Evolutionary conservation across 768 basidiomycete genomes (phyloP).

Genomic region (Russula sp.): DNA sequence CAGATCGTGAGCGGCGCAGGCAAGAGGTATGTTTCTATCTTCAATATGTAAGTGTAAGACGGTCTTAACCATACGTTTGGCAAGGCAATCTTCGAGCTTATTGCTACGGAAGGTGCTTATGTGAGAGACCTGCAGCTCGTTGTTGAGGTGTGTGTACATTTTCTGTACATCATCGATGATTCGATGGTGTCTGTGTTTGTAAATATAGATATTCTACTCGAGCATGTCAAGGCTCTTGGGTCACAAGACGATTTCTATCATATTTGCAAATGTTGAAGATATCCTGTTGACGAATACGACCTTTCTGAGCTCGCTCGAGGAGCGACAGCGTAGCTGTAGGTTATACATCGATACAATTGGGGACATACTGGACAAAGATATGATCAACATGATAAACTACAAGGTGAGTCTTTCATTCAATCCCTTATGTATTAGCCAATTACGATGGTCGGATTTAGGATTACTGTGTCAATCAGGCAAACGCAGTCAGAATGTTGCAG

Average conservation of each 20-base stretch:
- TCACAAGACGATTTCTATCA: slow-evolving; percentile 69
- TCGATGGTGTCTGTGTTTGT: not conserved
- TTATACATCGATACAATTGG: slow-evolving; percentile 88
- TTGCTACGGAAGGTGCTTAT: slow-evolving; percentile 85
- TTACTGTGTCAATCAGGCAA: slow-evolving; percentile 88
- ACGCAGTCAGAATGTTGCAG: slow-evolving; percentile 72
- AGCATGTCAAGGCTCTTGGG: slow-evolving; percentile 70
- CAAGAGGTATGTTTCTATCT: slow-evolving; percentile 62
- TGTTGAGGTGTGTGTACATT: slow-evolving; percentile 61
- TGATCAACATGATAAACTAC: slow-evolving; percentile 77
- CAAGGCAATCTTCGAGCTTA: slow-evolving; percentile 91
- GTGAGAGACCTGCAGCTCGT: slow-evolving; percentile 89
- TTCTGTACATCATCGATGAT: not conserved
- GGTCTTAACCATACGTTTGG: not conserved
- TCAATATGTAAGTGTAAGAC: too few species aligned
- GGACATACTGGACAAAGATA: slow-evolving; percentile 73
- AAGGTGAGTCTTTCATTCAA: slow-evolving; percentile 48
- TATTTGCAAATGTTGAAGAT: slow-evolving; percentile 94
- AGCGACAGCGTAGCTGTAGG: slow-evolving; percentile 87
- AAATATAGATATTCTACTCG: slow-evolving; percentile 77
- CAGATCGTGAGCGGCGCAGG: slow-evolving; percentile 71
- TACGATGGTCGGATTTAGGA: slow-evolving; percentile 44
- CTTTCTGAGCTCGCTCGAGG: slow-evolving; percentile 85
- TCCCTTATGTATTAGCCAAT: not conserved
- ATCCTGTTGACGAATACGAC: slow-evolving; percentile 84